Evolutionary conservation across 352 stramenopile genomes (phyloP).

Genomic region (Globisporangium cylindrosporum): DNA sequence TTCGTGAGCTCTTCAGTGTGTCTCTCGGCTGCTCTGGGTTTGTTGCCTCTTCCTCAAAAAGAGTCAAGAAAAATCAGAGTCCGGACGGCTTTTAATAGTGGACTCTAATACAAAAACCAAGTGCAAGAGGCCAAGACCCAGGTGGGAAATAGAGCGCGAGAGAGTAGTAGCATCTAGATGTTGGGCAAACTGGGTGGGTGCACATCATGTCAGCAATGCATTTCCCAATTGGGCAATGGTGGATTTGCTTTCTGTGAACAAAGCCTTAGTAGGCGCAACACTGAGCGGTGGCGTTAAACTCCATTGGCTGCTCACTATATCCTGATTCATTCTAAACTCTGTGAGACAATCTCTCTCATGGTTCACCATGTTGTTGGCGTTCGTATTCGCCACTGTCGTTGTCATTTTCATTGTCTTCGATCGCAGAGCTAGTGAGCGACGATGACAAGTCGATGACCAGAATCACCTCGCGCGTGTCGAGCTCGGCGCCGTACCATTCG

Average conservation of each 20-base stretch:
- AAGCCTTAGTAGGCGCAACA: not conserved
- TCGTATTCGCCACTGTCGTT: too few species aligned
- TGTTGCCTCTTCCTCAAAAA: conserved; percentile 1
- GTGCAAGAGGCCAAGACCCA: not conserved
- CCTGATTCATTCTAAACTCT: too few species aligned
- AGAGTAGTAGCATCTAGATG: not conserved
- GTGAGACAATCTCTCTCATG: too few species aligned
- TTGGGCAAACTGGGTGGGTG: not conserved
- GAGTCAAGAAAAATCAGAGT: not conserved
- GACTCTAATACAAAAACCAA: not conserved
- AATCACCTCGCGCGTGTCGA: too few species aligned
- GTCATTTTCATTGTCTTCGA: too few species aligned
- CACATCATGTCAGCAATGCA: not conserved
- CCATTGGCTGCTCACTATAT: too few species aligned
- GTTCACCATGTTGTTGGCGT: too few species aligned
- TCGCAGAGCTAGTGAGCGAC: too few species aligned
- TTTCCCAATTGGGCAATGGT: not conserved
- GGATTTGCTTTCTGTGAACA: not conserved
- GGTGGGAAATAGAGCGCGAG: not conserved
- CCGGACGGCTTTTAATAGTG: not conserved
- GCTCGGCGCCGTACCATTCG: too few species aligned
- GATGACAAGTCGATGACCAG: too few species aligned
- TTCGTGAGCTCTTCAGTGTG: not conserved
- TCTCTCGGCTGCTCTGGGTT: not conserved
- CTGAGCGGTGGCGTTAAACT: not conserved